Base-by-base conservation (phyloP, 2,329 filamentous ascomycete genomes). In the Endoconidiophora polonica region DNA sequence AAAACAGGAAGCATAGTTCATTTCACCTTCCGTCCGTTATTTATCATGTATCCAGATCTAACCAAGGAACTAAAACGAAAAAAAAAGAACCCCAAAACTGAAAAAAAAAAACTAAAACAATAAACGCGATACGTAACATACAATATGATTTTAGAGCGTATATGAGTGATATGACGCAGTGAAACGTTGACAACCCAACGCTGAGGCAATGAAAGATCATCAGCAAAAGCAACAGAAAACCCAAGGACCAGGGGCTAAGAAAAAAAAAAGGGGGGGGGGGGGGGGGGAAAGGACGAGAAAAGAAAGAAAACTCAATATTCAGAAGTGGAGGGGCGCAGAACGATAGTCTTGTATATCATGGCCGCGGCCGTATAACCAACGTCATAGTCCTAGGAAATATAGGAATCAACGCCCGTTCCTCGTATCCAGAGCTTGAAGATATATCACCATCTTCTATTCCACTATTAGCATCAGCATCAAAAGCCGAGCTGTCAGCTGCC, bases 101-200 rank as follows among this genome's bases (percentile, higher is more conserved):
- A 43, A 14, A 36, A 48, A 52, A 37, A 41, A 18, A 39, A 6
- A n/a, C n/a, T n/a, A n/a, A 37, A 41, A 49, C 39, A 10, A 33
- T 33, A 33, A 18, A 33, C 26, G 26, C 26, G 4, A 33, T 33
- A 33, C 4, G 26, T 33, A 33, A 33, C 26, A 33, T 33, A 33
- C 26, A 33, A 33, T 33, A 33, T 33, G 9, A 29, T 33, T 33
- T 33, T 33, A 10, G 26, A 10, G 26, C 7, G 7, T 33, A 10
- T 33, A 33, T 33, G 4, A 33, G 26, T 10, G 26, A 33, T 33
- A 33, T 33, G 26, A 33, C 12, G 26, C 26, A 33, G 39, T 26
- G 23, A 26, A 40, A 24, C 23, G 4, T 42, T 33, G 33, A 23
- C 33, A n/a, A 10, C n/a, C 12, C 9, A 44, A 26, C 43, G 6